Conservation (phyloP, 1,284 basidiomycete genomes). For the Peniophora sp. region DNA sequence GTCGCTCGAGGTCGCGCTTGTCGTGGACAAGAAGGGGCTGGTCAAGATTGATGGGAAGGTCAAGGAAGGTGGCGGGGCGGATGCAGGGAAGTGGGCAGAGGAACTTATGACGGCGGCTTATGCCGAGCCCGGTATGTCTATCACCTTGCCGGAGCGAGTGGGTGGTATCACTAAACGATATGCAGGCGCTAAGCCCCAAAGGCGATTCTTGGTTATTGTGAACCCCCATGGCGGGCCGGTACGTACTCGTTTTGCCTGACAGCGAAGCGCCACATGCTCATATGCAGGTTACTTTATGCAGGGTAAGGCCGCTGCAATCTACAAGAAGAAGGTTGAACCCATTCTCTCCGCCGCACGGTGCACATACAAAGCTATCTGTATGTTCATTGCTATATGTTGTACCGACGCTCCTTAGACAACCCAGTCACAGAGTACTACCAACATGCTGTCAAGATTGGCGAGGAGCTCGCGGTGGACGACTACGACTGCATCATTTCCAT, state of each 20-base stretch:
- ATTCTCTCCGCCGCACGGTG: conserved; percentile 77
- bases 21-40: conserved; percentile 34
- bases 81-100: conserved; percentile 48
- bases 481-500: conserved; percentile 80
- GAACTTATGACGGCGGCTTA: conserved; percentile 55
- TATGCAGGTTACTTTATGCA: conserved; percentile 20
- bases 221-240: conserved; percentile 84
- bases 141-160: conserved; percentile 2
- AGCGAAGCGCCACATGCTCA: not conserved
- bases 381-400: conserved; percentile 22
- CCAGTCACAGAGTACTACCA: conserved; percentile 4
- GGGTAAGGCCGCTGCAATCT: conserved; percentile 63
- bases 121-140: conserved; percentile 34
- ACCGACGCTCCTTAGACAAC: not conserved
- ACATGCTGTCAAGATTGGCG: conserved; percentile 71
- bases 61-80: conserved; percentile 23
- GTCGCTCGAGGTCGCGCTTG: conserved; percentile 36
- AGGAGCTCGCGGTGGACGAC: conserved; percentile 45
- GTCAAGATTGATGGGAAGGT: conserved; percentile 35
- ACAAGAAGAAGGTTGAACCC: conserved; percentile 65
- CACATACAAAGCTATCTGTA: conserved; percentile 51
- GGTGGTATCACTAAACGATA: conserved; percentile 3
- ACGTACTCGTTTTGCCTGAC: conserved; percentile 8
- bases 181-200: conserved; percentile 41
- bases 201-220: conserved; percentile 65